Conservation (phyloP, 2,329 filamentous ascomycete genomes). For the Pseudocercospora vitis region DNA sequence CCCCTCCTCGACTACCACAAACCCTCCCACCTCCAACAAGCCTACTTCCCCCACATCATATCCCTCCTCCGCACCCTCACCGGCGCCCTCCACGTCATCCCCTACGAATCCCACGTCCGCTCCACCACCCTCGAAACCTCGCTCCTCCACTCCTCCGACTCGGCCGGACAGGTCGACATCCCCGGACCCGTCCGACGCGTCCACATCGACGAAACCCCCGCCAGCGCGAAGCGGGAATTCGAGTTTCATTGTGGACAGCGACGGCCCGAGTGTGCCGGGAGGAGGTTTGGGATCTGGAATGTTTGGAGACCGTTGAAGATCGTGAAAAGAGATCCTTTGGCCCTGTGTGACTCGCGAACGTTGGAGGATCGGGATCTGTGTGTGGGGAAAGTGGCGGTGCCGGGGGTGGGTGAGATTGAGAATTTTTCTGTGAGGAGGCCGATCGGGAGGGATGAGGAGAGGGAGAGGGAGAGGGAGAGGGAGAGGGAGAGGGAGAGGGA, state of each 20-base stretch:
- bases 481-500: background rate
- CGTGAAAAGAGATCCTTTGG: constrained; percentile 18
- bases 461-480: no score
- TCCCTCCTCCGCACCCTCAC: constrained; percentile 20
- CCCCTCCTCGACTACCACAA: constrained; percentile 17
- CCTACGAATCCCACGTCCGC: constrained; percentile 23
- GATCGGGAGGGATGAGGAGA: no score
- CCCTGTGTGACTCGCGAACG: constrained; percentile 20
- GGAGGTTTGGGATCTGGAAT: constrained; percentile 23
- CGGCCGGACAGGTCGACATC: constrained; percentile 21
- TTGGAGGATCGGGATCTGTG: constrained; percentile 21
- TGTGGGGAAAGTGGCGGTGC: constrained; percentile 16
- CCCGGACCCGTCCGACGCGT: constrained; percentile 22
- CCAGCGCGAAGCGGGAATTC: constrained; percentile 17
- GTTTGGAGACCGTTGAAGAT: constrained; percentile 24
- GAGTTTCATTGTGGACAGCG: no score
- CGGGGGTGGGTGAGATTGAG: constrained; percentile 24
- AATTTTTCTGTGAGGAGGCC: constrained; percentile 22
- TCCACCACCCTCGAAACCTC: constrained; percentile 17
- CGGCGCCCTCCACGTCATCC: constrained; percentile 18
- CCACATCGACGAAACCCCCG: constrained; percentile 23
- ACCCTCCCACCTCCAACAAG: constrained; percentile 13
- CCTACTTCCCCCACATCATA: constrained; percentile 20
- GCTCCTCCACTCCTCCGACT: constrained; percentile 17
- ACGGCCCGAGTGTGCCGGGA: no score